A percentile compares a stretch with the other conserved stretches of the same genome.
phyloP scores from a whole-genome alignment of 768 basidiomycete genomes.

The Boletus pseudo-olivaceus region DNA sequence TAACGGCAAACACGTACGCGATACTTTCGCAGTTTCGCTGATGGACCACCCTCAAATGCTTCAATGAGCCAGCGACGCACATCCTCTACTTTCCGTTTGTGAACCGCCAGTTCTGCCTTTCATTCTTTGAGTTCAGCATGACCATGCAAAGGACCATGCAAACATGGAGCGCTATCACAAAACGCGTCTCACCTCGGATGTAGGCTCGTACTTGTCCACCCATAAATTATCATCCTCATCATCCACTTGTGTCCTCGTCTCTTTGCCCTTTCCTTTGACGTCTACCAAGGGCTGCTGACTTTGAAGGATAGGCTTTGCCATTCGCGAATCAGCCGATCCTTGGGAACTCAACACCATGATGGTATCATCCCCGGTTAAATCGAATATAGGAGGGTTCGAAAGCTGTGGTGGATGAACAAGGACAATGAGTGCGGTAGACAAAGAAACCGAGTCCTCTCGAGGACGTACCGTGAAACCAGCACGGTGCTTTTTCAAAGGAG shows the following conservation, averaged over 20 bases:
- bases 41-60: conserved; percentile 65
- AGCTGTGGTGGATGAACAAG: conserved; percentile 9
- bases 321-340: background rate
- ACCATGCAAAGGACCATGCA: background rate
- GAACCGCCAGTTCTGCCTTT: conserved; percentile 74
- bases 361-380: conserved; percentile 15
- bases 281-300: conserved; percentile 3
- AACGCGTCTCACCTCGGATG: conserved; percentile 45
- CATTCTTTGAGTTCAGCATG: background rate
- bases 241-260: background rate
- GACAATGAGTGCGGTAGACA: background rate
- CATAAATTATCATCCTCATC: conserved; percentile 44
- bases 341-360: conserved; percentile 7
- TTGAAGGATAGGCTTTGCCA: background rate
- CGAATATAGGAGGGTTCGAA: conserved; percentile 22
- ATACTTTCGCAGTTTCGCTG: conserved; percentile 65
- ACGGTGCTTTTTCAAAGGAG: conserved; percentile 20
- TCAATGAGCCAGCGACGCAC: conserved; percentile 73
- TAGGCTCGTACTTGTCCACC: conserved; percentile 65
- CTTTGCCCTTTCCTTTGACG: conserved; percentile 26
- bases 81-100: conserved; percentile 74
- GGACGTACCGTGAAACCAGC: conserved; percentile 10
- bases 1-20: conserved; percentile 46
- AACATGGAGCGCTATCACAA: background rate
- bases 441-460: background rate